phyloP scores from a whole-genome alignment of 2,329 filamentous ascomycete genomes.

The Calonectria fujianensis region DNA sequence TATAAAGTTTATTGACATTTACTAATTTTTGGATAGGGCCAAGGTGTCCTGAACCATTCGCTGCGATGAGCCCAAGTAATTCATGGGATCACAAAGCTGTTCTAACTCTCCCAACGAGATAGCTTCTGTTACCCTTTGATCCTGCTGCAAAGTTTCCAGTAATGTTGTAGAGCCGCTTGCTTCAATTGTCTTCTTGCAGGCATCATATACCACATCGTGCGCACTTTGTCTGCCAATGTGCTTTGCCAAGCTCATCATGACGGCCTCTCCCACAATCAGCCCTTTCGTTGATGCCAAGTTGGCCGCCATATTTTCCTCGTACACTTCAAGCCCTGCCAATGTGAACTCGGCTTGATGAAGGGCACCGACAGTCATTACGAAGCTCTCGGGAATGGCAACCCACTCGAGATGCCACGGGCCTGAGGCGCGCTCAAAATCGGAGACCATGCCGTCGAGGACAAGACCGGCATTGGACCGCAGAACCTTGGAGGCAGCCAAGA shows the following conservation, averaged over 20 bases:
- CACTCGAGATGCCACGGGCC: conserved; percentile 18
- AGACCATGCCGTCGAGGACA: neutral
- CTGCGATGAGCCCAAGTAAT: conserved; percentile 3
- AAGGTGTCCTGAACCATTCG: conserved; percentile 7
- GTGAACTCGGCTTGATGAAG: conserved; percentile 12
- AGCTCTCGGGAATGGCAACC: conserved; percentile 19
- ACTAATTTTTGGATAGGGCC: neutral
- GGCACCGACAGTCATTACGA: conserved; percentile 5
- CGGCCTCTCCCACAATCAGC: conserved; percentile 6
- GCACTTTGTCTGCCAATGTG: conserved; percentile 6
- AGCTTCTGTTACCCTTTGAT: neutral
- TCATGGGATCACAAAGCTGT: conserved; percentile 18
- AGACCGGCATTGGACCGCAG: neutral
- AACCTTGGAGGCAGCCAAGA: conserved; percentile 62
- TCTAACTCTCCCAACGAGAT: neutral
- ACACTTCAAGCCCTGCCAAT: neutral
- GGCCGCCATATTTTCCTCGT: conserved; percentile 5
- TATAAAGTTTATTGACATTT: too few relatives aligned
- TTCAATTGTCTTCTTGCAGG: conserved; percentile 9
- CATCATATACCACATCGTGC: conserved; percentile 1
- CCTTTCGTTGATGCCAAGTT: neutral
- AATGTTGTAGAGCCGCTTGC: neutral
- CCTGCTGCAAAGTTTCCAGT: neutral
- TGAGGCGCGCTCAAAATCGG: conserved; percentile 3
- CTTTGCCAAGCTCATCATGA: conserved; percentile 13